Evolutionary conservation across 192 early-diverging fungal species (phyloP), one percentile per base, ranked within the genome.

Genomic region (Coemansia sp.): DNA sequence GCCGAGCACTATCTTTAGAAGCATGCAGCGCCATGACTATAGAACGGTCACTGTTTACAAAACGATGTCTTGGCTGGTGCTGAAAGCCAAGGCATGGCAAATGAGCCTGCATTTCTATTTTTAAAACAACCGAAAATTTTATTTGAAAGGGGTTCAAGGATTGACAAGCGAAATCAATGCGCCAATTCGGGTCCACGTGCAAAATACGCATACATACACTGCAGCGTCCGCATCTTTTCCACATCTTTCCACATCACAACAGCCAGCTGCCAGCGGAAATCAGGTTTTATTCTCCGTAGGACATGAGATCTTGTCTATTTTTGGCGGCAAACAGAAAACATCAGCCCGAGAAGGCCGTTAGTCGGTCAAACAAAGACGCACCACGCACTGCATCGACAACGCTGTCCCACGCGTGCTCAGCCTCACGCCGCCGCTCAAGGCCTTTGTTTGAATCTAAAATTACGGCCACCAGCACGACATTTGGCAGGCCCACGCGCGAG

Each of bases 341-440:
- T 31, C 34, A 79, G 61, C 59, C 19, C 22, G 57, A 56, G 50
- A 63, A 48, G 1, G 68, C 31, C 69, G 64, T 68, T 56, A 81
- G 59, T 46, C 52, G 69, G 34, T 72, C 72, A 48, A 72, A 72
- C 49, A 72, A 49, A 21, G 72, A 59, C 37, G 58, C 68, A 15
- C 78, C 78, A 47, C 78, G 78, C 12, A 81, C 46, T 11, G 49
- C 66, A 48, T 69, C 69, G 3, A 81, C 78, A 51, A 81, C 68
- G 42, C 59, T 53, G 20, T 65, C 66, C 78, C 78, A 81, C 25
- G 69, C 66, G n/a, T 60, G 72, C 69, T 68, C 62, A 2, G 78
- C 69, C 60, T 81, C 73, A 26, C 63, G 62, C n/a, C 78, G 61
- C 20, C 78, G 73, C 21, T 50, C 57, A 47, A 75, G 28, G 17